Conservation (phyloP, 2,329 filamentous ascomycete species). For the Orbilia oligospora region DNA sequence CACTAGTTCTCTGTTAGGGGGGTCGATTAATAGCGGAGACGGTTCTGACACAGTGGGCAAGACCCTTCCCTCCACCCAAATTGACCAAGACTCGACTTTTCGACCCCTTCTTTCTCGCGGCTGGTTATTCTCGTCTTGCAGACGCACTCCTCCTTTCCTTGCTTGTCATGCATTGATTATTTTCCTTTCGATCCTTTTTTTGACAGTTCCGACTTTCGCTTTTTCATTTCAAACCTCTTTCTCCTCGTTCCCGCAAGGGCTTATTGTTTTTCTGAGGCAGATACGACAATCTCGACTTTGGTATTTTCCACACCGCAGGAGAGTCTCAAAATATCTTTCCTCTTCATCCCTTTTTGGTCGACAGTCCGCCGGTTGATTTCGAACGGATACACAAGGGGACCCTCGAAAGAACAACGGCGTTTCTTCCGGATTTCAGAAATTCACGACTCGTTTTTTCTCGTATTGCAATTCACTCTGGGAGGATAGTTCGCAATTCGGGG, state of each 20-base stretch:
- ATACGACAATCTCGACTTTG: constrained; percentile 48
- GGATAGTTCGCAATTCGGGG: constrained; percentile 49
- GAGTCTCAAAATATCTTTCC: constrained; percentile 46
- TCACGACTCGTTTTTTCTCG: constrained; percentile 44
- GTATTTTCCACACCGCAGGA: constrained; percentile 43
- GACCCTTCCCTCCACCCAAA: constrained; percentile 58
- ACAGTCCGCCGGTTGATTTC: constrained; percentile 52
- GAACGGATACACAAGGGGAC: constrained; percentile 27
- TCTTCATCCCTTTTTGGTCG: constrained; percentile 52
- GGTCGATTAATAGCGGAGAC: constrained; percentile 60
- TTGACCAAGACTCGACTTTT: constrained; percentile 45
- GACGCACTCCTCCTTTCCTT: constrained; percentile 57
- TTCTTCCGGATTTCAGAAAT: constrained; percentile 50
- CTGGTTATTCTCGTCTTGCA: constrained; percentile 57
- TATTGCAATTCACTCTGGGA: constrained; percentile 56
- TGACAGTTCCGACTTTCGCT: constrained; percentile 57
- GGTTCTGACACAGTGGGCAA: constrained; percentile 60
- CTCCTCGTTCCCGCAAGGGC: constrained; percentile 51
- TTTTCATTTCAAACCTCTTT: constrained; percentile 58
- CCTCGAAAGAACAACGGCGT: constrained; percentile 49
- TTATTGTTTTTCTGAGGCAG: constrained; percentile 55
- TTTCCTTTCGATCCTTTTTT: constrained; percentile 54
- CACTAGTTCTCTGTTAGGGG: constrained; percentile 59
- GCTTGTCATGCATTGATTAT: constrained; percentile 38
- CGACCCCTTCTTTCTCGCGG: constrained; percentile 46